Evolutionary conservation across 805 yeast genomes (phyloP).

Genomic region (Saccharomycopsis microspora): DNA sequence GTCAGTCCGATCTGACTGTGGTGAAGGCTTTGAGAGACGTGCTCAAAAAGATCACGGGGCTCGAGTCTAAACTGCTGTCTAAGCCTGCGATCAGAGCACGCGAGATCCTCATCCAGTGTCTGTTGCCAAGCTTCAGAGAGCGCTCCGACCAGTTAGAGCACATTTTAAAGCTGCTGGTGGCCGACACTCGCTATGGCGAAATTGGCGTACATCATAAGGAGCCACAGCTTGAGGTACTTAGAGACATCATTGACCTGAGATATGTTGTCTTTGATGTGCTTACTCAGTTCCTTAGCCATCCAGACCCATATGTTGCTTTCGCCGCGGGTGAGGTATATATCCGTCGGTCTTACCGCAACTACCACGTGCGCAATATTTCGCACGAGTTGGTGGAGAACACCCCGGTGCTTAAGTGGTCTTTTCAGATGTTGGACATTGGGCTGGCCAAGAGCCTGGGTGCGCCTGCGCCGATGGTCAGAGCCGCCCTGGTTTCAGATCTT

Average conservation of each 20-base stretch:
- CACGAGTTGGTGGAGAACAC: constrained; percentile 29
- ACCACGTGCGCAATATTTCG: constrained; percentile 67
- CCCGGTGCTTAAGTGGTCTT: constrained; percentile 80
- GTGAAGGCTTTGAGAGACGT: constrained; percentile 59
- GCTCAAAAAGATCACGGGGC: constrained; percentile 70
- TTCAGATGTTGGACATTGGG: constrained; percentile 71
- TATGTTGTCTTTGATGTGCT: constrained; percentile 94
- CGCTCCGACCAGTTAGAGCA: constrained; percentile 97
- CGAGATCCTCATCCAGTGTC: constrained; percentile 92
- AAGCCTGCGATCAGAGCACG: constrained; percentile 93
- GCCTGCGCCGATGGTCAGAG: constrained; percentile 51
- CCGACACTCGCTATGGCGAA: constrained; percentile 83
- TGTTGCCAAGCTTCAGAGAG: constrained; percentile 91
- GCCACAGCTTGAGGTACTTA: constrained; percentile 71
- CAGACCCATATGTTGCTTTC: constrained; percentile 79
- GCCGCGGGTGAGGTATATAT: constrained; percentile 97
- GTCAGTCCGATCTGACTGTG: constrained; percentile 60
- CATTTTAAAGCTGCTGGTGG: constrained; percentile 83
- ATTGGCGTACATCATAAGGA: constrained; percentile 61
- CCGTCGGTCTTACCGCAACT: constrained; percentile 95
- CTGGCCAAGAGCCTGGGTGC: constrained; percentile 33
- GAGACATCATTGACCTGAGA: constrained; percentile 91
- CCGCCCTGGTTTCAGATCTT: constrained; percentile 87
- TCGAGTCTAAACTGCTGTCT: constrained; percentile 83
- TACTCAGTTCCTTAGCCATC: constrained; percentile 75